Base-by-base conservation (phyloP, 2,329 filamentous ascomycete genomes). In the Xylariomycetidae sp. region DNA sequence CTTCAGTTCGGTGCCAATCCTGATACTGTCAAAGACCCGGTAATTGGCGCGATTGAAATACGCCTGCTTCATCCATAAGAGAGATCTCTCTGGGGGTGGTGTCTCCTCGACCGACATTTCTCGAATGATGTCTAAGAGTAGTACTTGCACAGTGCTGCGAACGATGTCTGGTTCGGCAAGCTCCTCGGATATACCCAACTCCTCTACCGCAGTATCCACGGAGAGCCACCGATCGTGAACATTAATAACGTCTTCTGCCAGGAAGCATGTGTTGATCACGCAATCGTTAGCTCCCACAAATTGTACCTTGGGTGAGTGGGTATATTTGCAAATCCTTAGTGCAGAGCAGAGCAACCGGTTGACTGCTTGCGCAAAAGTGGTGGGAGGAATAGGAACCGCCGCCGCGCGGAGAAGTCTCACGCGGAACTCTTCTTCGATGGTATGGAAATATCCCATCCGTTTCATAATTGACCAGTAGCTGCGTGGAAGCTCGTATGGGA, bases 401-500 rank as follows among this genome's bases (percentile, higher is more conserved):
- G 18, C 9, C 2, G 36, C 34, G n/a, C 20, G n/a, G 14, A 18
- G 9, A 27, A 50, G 49, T 3, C 26, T 38, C 16, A 31, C 36
- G 17, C 30, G 30, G 27, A 41, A 43, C 25, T 48, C 43, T 34
- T 48, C 44, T 7, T 40, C 35, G 3, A 39, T 46, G 4, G 46
- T 51, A 23, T 31, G 39, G 13, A 52, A 19, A 19, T 4, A 6
- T 18, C 10, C 8, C 16, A 28, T 40, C 7, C 41, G 34, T 23
- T 16, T n/a, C n/a, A n/a, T n/a, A n/a, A n/a, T n/a, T n/a, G n/a
- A n/a, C n/a, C n/a, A n/a, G n/a, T n/a, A n/a, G n/a, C n/a, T n/a
- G n/a, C n/a, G n/a, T n/a, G n/a, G n/a, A n/a, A n/a, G n/a, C n/a
- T n/a, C n/a, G n/a, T n/a, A n/a, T n/a, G n/a, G n/a, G n/a, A n/a